Percentiles rank a stretch among this genome's conserved stretches.
Evolutionary conservation across 2,329 filamentous ascomycete species (phyloP).

Genomic region (Aureobasidium sp.): DNA sequence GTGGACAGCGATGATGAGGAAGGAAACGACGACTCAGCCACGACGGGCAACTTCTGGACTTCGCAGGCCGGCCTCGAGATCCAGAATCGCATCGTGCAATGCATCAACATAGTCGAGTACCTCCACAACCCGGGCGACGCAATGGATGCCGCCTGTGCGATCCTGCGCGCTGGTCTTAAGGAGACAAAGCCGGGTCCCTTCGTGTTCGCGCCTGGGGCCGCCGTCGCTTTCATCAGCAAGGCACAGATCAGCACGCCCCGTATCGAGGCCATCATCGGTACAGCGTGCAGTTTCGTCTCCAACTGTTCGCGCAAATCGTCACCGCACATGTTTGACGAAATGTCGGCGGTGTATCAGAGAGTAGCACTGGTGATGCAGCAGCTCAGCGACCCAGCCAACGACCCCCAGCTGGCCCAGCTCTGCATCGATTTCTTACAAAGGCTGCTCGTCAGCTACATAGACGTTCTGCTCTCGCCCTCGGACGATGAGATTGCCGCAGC

Average conservation of each 20-base stretch:
- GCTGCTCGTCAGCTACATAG: conserved; percentile 54
- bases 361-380: conserved; percentile 55
- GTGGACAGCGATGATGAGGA: conserved; percentile 48
- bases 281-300: conserved; percentile 60
- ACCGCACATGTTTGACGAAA: conserved; percentile 41
- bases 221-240: conserved; percentile 55
- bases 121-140: conserved; percentile 60
- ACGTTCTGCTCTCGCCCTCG: conserved; percentile 56
- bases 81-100: conserved; percentile 46
- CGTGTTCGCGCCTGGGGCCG: conserved; percentile 60
- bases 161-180: conserved; percentile 67
- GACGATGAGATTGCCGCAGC: conserved; percentile 55
- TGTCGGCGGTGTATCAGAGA: conserved; percentile 53
- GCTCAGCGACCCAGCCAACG: conserved; percentile 56
- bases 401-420: conserved; percentile 65
- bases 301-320: conserved; percentile 33
- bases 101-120: conserved; percentile 45
- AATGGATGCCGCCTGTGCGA: conserved; percentile 62
- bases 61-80: conserved; percentile 42
- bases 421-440: conserved; percentile 66
- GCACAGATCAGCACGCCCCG: conserved; percentile 56
- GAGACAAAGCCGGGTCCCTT: conserved; percentile 70
- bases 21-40: conserved; percentile 13
- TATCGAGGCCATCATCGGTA: conserved; percentile 62
- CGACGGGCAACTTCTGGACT: conserved; percentile 42